Conservation (phyloP, 2,329 filamentous ascomycete species). For the Hypoxylon sp. region DNA sequence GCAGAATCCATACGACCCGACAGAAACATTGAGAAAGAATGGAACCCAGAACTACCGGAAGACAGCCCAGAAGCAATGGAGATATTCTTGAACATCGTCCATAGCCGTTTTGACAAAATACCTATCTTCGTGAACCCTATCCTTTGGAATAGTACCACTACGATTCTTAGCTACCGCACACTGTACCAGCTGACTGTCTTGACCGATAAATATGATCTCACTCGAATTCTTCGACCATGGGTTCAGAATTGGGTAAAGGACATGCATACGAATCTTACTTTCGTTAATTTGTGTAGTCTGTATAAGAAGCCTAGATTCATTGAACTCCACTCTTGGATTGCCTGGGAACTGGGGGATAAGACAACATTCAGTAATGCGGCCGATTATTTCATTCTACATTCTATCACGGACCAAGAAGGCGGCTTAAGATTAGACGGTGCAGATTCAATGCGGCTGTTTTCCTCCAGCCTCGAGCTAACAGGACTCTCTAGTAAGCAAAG, state of each 20-base stretch:
- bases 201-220: slow-evolving; percentile 50
- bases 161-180: background rate
- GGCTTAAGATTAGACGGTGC: background rate
- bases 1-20: slow-evolving; percentile 40
- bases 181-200: slow-evolving; percentile 46
- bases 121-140: slow-evolving; percentile 17
- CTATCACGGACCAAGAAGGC: background rate
- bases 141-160: background rate
- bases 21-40: slow-evolving; percentile 30
- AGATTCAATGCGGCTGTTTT: background rate
- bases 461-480: slow-evolving; percentile 15
- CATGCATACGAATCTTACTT: background rate
- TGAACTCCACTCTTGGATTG: slow-evolving; percentile 26
- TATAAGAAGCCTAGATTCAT: background rate
- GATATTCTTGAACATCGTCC: slow-evolving; percentile 52
- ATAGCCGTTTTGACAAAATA: slow-evolving; percentile 47
- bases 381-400: background rate
- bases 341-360: slow-evolving; percentile 38
- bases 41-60: slow-evolving; percentile 50
- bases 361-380: background rate
- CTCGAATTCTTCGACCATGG: slow-evolving; percentile 45
- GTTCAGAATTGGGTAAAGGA: slow-evolving; percentile 13
- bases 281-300: background rate
- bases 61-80: slow-evolving; percentile 50
- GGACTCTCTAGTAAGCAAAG: slow-evolving; percentile 19